These are phyloP conservation scores for Centrapalus pauciflorus DNA, from an alignment of 129 eudicot genomes.

Conservation along the genomic window DNA sequence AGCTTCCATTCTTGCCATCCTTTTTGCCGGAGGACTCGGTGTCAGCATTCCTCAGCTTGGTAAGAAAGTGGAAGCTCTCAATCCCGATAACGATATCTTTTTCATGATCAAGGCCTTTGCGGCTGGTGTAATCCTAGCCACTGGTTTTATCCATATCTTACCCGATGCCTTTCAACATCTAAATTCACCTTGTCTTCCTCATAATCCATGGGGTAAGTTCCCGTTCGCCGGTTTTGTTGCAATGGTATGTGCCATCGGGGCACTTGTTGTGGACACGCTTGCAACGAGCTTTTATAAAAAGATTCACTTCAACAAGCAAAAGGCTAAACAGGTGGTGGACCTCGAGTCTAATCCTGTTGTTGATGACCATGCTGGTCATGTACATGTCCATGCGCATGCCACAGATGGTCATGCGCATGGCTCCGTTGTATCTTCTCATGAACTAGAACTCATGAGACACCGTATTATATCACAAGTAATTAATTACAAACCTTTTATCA, in stretches of 20 bases:
- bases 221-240: slow-evolving; percentile 67
- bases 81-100: slow-evolving; percentile 59
- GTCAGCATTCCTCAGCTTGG: slow-evolving; percentile 63
- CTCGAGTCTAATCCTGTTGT: slow-evolving; percentile 13
- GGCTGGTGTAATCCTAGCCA: slow-evolving; percentile 71
- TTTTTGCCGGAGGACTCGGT: slow-evolving; percentile 59
- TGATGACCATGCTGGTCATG: slow-evolving; percentile 50
- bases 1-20: slow-evolving; percentile 46
- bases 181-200: slow-evolving; percentile 44
- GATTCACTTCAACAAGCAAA: slow-evolving; percentile 38
- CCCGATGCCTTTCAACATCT: slow-evolving; percentile 58
- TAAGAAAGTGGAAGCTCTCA: slow-evolving; percentile 27
- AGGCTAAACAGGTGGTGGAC: slow-evolving; percentile 18
- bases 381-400: slow-evolving; percentile 54
- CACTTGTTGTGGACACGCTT: slow-evolving; percentile 52
- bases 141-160: slow-evolving; percentile 71
- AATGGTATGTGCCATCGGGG: slow-evolving; percentile 57
- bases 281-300: slow-evolving; percentile 55
- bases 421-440: slow-evolving; percentile 25
- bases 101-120: slow-evolving; percentile 83
- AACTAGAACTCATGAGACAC: slow-evolving; percentile 48
- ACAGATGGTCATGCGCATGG: slow-evolving; percentile 64
- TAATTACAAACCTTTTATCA: neutral
- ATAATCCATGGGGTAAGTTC: slow-evolving; percentile 59
- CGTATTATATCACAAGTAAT: slow-evolving; percentile 59